Percentiles rank a stretch among this genome's conserved stretches.
These are phyloP conservation scores for Schizophyllum commune DNA, from an alignment of 1,284 basidiomycete species.

Conservation along the genomic window DNA sequence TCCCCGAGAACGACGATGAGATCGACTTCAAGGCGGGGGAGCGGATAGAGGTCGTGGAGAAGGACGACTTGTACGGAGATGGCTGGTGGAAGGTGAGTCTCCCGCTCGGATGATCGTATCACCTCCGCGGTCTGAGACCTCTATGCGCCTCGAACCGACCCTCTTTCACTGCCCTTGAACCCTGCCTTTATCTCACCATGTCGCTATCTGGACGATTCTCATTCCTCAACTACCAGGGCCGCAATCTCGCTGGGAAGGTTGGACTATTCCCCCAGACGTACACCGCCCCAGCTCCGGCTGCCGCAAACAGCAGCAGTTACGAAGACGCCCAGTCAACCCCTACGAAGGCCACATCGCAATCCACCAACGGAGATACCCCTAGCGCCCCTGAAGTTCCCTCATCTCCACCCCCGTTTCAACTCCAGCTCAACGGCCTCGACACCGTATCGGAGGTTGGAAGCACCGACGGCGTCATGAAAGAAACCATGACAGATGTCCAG, in stretches of 20 bases:
- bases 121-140: not conserved
- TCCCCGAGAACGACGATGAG: conserved; percentile 92
- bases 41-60: conserved; percentile 84
- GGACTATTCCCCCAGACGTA: conserved; percentile 93
- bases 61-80: conserved; percentile 90
- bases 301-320: conserved; percentile 19
- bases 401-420: conserved; percentile 27
- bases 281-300: conserved; percentile 55
- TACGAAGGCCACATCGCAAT: conserved; percentile 16
- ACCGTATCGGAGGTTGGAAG: conserved; percentile 19
- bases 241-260: conserved; percentile 72
- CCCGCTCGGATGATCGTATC: conserved; percentile 4
- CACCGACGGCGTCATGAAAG: conserved; percentile 64
- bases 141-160: not conserved
- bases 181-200: not conserved
- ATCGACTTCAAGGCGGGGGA: conserved; percentile 84
- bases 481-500: conserved; percentile 83
- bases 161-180: not conserved
- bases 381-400: conserved; percentile 16
- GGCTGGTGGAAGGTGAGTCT: conserved; percentile 96
- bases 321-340: conserved; percentile 23
- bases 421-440: conserved; percentile 26
- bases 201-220: not conserved
- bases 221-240: conserved; percentile 48
- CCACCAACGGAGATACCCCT: conserved; percentile 8